These are phyloP conservation scores for Pseudopyrenochaeta lycopersici DNA, from an alignment of 2,329 filamentous ascomycete genomes.

Conservation along the genomic window DNA sequence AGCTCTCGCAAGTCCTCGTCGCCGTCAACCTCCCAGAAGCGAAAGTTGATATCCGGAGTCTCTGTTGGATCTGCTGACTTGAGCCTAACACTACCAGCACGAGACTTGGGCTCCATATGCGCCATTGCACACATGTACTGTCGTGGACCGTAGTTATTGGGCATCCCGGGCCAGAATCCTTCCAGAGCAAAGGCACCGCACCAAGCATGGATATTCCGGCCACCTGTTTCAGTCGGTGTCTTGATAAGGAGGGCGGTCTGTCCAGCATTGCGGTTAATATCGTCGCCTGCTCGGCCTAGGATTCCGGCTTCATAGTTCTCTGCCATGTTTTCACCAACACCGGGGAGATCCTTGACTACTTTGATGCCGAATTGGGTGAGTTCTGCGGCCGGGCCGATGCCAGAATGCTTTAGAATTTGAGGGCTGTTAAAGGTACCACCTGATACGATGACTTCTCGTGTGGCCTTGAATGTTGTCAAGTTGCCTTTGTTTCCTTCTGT, in stretches of 20 bases:
- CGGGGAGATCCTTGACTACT: conserved; percentile 60
- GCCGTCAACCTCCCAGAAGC: background rate
- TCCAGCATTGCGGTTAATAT: background rate
- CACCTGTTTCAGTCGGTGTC: background rate
- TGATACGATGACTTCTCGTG: too few relatives aligned
- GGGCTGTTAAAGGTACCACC: too few relatives aligned
- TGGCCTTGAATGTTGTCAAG: too few relatives aligned
- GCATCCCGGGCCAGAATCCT: background rate
- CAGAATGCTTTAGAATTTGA: too few relatives aligned
- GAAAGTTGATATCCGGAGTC: background rate
- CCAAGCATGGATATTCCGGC: background rate
- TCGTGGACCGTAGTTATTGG: background rate
- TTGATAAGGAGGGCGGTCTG: background rate
- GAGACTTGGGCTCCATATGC: background rate
- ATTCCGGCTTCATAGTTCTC: conserved; percentile 61
- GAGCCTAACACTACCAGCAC: background rate
- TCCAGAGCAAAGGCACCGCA: background rate
- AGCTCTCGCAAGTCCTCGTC: background rate
- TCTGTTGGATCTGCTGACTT: background rate
- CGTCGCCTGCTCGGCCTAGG: background rate
- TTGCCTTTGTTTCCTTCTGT: too few relatives aligned
- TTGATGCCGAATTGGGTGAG: too few relatives aligned
- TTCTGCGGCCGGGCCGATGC: too few relatives aligned
- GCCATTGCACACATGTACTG: background rate
- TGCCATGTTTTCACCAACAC: conserved; percentile 69